Conservation (phyloP, 2,329 filamentous ascomycete species). For the Colletotrichum viniferum region DNA sequence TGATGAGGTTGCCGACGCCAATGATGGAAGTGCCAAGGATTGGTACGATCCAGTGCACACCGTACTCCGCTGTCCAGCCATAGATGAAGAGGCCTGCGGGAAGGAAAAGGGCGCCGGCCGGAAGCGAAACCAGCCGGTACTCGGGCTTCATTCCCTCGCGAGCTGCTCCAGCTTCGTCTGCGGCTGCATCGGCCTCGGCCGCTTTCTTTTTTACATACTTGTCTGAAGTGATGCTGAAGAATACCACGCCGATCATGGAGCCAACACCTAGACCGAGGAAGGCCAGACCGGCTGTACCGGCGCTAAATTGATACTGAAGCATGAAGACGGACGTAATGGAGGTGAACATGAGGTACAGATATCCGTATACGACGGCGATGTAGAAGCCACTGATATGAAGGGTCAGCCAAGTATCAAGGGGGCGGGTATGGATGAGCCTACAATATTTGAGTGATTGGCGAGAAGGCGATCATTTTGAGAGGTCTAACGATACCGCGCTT, state of each 20-base stretch:
- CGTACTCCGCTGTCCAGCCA: conserved; percentile 45
- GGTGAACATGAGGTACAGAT: conserved; percentile 56
- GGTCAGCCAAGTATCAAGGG: conserved; percentile 26
- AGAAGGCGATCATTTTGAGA: conserved; percentile 51
- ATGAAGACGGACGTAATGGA: conserved; percentile 53
- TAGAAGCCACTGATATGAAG: conserved; percentile 26
- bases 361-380: conserved; percentile 51
- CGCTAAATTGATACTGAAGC: conserved; percentile 39
- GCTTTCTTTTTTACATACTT: conserved; percentile 12
- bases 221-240: conserved; percentile 17
- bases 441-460: conserved; percentile 46
- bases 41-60: conserved; percentile 62
- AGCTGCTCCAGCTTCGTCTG: background rate
- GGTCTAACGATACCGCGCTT: conserved; percentile 51
- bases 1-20: conserved; percentile 47
- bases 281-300: conserved; percentile 23
- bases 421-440: background rate
- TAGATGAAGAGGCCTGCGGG: conserved; percentile 29
- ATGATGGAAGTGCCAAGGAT: conserved; percentile 56
- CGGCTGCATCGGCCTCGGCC: conserved; percentile 1
- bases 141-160: conserved; percentile 23
- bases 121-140: conserved; percentile 19
- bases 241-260: conserved; percentile 13
- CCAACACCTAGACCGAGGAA: conserved; percentile 19
- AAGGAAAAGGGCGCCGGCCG: background rate